Conservation (phyloP, 768 basidiomycete genomes). For the Phylloporus sp. region DNA sequence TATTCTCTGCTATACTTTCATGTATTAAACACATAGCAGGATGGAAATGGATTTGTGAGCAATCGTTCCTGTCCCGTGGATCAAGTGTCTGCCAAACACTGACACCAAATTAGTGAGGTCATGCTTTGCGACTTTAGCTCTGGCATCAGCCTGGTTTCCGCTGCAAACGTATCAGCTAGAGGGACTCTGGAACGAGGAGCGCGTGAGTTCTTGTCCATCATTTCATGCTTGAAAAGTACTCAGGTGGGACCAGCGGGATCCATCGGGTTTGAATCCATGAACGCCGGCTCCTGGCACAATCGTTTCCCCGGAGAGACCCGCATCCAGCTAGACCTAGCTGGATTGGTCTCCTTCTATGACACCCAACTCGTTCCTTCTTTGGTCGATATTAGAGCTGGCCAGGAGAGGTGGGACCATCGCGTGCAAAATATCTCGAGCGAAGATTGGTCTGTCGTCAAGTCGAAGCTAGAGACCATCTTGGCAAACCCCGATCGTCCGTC, state of each 20-base stretch:
- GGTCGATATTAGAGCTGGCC: conserved; percentile 18
- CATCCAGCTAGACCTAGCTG: conserved; percentile 29
- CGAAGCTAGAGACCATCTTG: conserved; percentile 6
- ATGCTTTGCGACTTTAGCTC: conserved; percentile 33
- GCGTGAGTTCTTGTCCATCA: background rate
- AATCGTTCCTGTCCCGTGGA: background rate
- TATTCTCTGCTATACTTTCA: background rate
- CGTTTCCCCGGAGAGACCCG: conserved; percentile 34
- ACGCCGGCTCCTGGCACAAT: conserved; percentile 30
- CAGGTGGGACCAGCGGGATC: background rate
- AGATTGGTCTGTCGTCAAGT: conserved; percentile 15
- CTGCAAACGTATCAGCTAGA: conserved; percentile 9
- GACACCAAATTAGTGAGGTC: conserved; percentile 31
- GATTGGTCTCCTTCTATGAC: conserved; percentile 37
- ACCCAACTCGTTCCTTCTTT: conserved; percentile 29
- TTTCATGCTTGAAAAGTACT: background rate
- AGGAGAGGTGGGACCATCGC: conserved; percentile 32
- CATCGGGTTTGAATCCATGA: conserved; percentile 1
- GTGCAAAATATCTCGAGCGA: conserved; percentile 18
- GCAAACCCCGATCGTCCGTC: conserved; percentile 12
- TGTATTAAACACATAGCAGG: conserved; percentile 11
- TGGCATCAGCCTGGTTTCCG: conserved; percentile 26
- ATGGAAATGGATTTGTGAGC: conserved; percentile 32
- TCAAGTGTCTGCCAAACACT: too few species aligned
- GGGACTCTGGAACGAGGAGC: too few species aligned